Conservation (phyloP, 768 basidiomycete species). For the Plicaturopsis crispa region DNA sequence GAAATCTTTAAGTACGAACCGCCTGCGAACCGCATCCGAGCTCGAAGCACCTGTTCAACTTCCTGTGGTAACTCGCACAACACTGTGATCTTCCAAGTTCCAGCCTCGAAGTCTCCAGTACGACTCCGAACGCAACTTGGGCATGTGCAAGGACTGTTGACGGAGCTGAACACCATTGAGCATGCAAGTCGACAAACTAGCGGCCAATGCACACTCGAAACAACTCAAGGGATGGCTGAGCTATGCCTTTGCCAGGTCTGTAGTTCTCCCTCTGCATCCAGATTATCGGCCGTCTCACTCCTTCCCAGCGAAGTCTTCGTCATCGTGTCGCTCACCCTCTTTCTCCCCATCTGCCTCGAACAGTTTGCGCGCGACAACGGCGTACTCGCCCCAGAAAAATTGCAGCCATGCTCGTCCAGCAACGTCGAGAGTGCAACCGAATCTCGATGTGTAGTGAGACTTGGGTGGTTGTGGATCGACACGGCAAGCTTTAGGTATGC, state of each 20-base stretch:
- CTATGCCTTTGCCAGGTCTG: conserved; percentile 78
- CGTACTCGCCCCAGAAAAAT: conserved; percentile 62
- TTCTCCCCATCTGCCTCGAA: conserved; percentile 77
- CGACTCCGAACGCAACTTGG: no score
- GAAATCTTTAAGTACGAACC: no score
- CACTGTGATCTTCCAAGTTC: no score
- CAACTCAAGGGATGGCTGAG: conserved; percentile 70
- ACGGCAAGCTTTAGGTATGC: conserved; percentile 85
- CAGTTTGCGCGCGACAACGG: conserved; percentile 92
- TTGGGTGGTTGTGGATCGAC: conserved; percentile 84
- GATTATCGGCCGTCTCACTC: neutral
- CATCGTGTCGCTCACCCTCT: conserved; percentile 72
- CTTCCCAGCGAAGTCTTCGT: conserved; percentile 69
- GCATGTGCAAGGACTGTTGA: no score
- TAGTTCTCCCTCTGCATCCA: neutral
- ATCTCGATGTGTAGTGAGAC: conserved; percentile 67
- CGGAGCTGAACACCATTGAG: no score
- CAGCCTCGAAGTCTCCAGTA: no score
- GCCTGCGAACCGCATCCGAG: no score
- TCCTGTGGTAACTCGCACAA: no score
- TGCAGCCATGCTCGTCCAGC: conserved; percentile 40
- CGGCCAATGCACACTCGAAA: no score
- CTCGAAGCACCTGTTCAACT: no score
- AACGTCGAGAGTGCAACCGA: conserved; percentile 1
- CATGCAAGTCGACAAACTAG: no score